Base-by-base conservation (phyloP, 768 basidiomycete species). In the Lactarius psammicola region DNA sequence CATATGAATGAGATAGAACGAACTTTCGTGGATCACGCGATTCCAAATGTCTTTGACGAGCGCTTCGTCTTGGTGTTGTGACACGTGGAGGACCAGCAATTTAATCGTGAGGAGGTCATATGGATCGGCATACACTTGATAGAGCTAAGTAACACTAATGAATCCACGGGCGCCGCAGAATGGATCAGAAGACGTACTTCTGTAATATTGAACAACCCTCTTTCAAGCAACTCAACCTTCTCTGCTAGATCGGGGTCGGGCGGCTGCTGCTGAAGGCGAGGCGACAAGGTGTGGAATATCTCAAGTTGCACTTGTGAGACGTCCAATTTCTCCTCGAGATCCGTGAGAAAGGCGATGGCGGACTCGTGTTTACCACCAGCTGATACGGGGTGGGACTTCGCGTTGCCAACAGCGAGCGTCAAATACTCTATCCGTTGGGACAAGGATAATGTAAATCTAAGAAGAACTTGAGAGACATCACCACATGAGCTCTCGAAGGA, bases 251-350 rank as follows among this genome's bases (percentile, higher is more conserved):
- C 86, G 2, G 81, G 15, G 42, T 70, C 83, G 15, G 84, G 13
- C 3, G 49, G 42, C 36, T 66, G 83, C 65, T 89, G 85, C 66
- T 82, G 78, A 33, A 84, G 77, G 67, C 86, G 87, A 20, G 87
- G 85, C 8, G 80, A 74, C 18, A 94, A 80, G 13, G 80, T 78
- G 69, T 90, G 84, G 72, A 87, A 91, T 56, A 97, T 84, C 75
- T 98, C 96, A n/a, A 95, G 79, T 73, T 99, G 97, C 10, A 98
- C 94, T 77, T 96, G 91, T 7, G 95, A 92, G 30, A 99, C 97
- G 53, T 99, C 97, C 15, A 98, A 84, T 74, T 95, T 94, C 76
- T 99, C 97, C 79, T 98, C 95, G 23, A 97, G 80, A 70, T 92
- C 90, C 0, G 90, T 93, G n/a, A 96, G 83, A 80, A 98, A 97